Evolutionary conservation across 2,329 filamentous ascomycete genomes (phyloP).

Genomic region (Penicillium hesseltinei): DNA sequence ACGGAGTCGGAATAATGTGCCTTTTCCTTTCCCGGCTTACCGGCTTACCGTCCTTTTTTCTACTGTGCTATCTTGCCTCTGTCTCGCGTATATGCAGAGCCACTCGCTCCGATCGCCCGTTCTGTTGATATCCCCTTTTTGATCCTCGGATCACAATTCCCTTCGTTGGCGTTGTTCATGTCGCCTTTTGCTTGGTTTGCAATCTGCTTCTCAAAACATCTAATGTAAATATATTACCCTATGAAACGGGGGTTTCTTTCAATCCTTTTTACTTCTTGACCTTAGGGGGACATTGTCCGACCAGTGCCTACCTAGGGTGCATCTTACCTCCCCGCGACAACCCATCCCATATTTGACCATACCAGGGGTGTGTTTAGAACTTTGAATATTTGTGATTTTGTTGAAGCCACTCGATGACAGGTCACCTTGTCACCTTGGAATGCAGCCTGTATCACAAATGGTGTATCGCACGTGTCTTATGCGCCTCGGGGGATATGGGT

Average conservation of each 20-base stretch:
- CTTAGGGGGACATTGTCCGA: neutral
- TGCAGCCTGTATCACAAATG: neutral
- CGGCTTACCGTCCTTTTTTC: neutral
- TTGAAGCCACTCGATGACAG: neutral
- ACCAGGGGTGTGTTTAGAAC: too few species aligned
- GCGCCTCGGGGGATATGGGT: neutral
- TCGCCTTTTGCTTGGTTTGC: neutral
- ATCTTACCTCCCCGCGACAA: neutral
- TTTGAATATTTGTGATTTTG: neutral
- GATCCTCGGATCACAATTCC: neutral
- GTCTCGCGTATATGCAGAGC: neutral
- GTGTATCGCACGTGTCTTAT: neutral
- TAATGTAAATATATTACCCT: slow-evolving; percentile 6
- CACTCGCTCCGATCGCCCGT: neutral
- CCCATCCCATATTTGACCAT: neutral
- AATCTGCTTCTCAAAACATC: neutral
- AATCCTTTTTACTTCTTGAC: neutral
- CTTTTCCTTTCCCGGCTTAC: neutral
- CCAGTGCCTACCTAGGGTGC: neutral
- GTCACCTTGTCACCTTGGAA: neutral
- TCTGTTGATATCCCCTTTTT: slow-evolving; percentile 11
- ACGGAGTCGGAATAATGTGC: slow-evolving; percentile 7
- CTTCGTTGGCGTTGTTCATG: slow-evolving; percentile 6
- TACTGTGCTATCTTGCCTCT: neutral
- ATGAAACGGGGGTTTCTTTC: neutral